Percentiles rank a stretch among this genome's conserved stretches.
Evolutionary conservation across 495 filamentous ascomycete genomes (phyloP).

Genomic region (Paragyromitra xinjiangensis): DNA sequence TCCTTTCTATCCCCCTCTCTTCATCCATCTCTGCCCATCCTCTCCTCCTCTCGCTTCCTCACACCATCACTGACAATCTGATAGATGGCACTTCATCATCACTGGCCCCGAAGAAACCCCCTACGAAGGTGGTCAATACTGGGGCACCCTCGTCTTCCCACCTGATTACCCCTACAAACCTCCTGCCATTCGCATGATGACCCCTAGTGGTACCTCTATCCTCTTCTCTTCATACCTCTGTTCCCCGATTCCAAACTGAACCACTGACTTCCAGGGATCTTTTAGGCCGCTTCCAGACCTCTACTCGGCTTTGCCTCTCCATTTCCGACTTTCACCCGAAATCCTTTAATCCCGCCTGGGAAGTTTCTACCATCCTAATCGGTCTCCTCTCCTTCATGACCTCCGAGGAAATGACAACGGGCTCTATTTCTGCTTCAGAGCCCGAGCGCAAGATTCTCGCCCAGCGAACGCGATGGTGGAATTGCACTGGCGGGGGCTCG

Average conservation of each 20-base stretch:
- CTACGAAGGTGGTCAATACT: constrained; percentile 95
- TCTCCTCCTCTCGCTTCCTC: neutral
- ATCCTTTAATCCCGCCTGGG: constrained; percentile 99
- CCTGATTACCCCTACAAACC: constrained; percentile 97
- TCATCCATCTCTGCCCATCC: neutral
- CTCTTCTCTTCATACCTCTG: neutral
- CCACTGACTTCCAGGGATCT: constrained; percentile 3
- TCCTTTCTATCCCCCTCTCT: constrained; percentile 18
- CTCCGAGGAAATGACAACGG: constrained; percentile 98
- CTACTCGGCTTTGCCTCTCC: constrained; percentile 87
- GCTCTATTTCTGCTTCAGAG: constrained; percentile 81
- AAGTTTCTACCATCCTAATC: constrained; percentile 94
- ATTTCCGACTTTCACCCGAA: constrained; percentile 98
- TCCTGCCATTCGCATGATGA: constrained; percentile 98
- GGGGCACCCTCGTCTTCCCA: constrained; percentile 95
- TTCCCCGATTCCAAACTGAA: neutral
- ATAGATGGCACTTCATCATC: constrained; percentile 98
- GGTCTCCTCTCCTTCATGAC: constrained; percentile 97
- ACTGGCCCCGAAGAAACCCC: constrained; percentile 95
- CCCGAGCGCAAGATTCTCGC: constrained; percentile 81
- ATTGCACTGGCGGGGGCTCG: constrained; percentile 92
- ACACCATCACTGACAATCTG: constrained; percentile 26
- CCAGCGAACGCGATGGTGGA: constrained; percentile 90
- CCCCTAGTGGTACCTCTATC: constrained; percentile 72
- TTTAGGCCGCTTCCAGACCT: constrained; percentile 75